Base-by-base conservation (phyloP, 2,329 filamentous ascomycete species). In the Parastagonospora nodorum region DNA sequence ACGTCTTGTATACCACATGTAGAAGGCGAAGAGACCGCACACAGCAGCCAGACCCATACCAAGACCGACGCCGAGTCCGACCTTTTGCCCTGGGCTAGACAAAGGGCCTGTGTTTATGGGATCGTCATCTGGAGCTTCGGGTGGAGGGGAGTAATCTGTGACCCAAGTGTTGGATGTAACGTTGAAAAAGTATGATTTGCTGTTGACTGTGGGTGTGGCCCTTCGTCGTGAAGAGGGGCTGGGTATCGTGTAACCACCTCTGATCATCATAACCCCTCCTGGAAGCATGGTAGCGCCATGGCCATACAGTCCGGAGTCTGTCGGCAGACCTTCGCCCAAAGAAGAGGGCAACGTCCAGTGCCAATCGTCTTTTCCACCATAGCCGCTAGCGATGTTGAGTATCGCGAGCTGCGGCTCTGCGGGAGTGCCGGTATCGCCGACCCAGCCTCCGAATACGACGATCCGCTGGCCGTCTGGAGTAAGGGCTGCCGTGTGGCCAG, bases 371-470 rank as follows among this genome's bases (percentile, higher is more conserved):
- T 66, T 60, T 10, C 78, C 78, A 8, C 87, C 88, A 66, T 90
- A 94, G 4, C 86, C 86, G 53, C 87, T 82, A 6, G 88, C 90
- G 50, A 97, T 79, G 50, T 90, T 79, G 2, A 97, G 77, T 2
- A 97, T 75, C 0, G 85, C 89, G 24, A 97, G 78, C 67, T 96
- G 91, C 1, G 94, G 94, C 28, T 86, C 79, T 0, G 94, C 94
- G 1, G 92, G 83, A 29, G 86, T 88, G 8, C 78, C 81, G 0
- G 88, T 80, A 64, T 95, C 86, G 3, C 92, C 93, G 4, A 97
- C 91, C 94, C 94, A 99, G 1, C 94, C 94, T 15, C 94, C 94
- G 52, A 92, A 80, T 1, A 99, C 77, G 35, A 96, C 77, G 8
- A 97, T 78, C n/a, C 83, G 85, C 24, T 78, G 83, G 0, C 92